Evolutionary conservation across 306 rosid species (phyloP).

Genomic region (Corylus heterophylla): DNA sequence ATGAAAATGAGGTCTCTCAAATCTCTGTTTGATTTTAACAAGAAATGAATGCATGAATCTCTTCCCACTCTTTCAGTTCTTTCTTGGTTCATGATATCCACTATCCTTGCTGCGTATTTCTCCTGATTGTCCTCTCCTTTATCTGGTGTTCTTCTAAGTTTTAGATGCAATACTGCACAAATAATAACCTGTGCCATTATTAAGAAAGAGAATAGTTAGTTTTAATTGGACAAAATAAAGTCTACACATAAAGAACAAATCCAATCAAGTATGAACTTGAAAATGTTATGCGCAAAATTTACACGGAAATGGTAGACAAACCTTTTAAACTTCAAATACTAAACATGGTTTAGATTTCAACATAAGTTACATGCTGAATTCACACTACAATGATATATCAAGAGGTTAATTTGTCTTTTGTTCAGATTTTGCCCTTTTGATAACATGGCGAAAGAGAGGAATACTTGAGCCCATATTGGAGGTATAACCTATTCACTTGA

Average conservation of each 20-base stretch:
- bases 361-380: no score
- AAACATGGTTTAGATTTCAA: no score
- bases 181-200: conserved; percentile 60
- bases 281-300: not conserved
- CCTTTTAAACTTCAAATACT: no score
- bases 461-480: no score
- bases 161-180: conserved; percentile 56
- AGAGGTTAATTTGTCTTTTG: not conserved
- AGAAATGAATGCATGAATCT: conserved; percentile 51
- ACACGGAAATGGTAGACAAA: not conserved
- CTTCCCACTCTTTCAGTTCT: conserved; percentile 46
- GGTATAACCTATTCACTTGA: no score
- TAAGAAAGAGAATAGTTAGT: conserved; percentile 11
- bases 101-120: conserved; percentile 57
- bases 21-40: conserved; percentile 56
- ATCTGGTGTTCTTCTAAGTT: conserved; percentile 41
- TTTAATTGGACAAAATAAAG: not conserved
- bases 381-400: not conserved
- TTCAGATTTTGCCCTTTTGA: not conserved
- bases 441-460: not conserved
- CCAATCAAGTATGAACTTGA: not conserved
- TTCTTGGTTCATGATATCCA: conserved; percentile 51
- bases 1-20: conserved; percentile 69
- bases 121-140: conserved; percentile 42
- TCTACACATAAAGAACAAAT: not conserved